Evolutionary conservation across 345 rosid species (phyloP).

Genomic region (Geranium brycei): DNA sequence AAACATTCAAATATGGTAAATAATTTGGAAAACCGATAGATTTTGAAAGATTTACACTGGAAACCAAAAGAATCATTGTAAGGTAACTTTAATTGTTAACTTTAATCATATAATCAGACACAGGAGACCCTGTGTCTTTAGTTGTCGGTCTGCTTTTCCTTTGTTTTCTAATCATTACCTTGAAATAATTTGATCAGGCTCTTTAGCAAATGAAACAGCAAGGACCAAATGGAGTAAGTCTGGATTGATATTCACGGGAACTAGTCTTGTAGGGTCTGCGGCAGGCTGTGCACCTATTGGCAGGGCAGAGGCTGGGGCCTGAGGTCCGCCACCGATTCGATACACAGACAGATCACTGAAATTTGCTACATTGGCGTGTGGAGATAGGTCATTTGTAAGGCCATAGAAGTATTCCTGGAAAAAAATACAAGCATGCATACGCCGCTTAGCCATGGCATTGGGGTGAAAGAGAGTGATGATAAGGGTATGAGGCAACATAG

Average conservation of each 20-base stretch:
- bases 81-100: not conserved
- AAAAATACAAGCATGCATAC: not conserved
- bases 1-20: not conserved
- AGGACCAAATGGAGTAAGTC: slow-evolving; percentile 67
- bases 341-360: slow-evolving; percentile 56
- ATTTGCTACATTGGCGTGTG: slow-evolving; percentile 50
- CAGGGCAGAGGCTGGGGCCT: slow-evolving; percentile 71
- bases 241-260: slow-evolving; percentile 43
- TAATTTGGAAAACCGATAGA: not conserved
- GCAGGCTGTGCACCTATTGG: slow-evolving; percentile 67
- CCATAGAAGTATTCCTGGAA: slow-evolving; percentile 86
- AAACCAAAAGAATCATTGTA: not conserved
- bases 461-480: no score
- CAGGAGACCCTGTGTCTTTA: not conserved
- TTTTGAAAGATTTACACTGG: not conserved
- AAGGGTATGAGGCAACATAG: no score
- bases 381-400: slow-evolving; percentile 61
- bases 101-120: not conserved
- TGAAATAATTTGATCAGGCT: slow-evolving; percentile 56
- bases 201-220: slow-evolving; percentile 76
- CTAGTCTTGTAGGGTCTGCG: slow-evolving; percentile 51
- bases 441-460: not conserved
- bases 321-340: slow-evolving; percentile 81
- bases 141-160: no score
- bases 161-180: slow-evolving; percentile 26